Evolutionary conservation across 768 basidiomycete genomes (phyloP), one percentile per base, ranked within the genome.

Genomic region (Macrolepiota albuminosa): DNA sequence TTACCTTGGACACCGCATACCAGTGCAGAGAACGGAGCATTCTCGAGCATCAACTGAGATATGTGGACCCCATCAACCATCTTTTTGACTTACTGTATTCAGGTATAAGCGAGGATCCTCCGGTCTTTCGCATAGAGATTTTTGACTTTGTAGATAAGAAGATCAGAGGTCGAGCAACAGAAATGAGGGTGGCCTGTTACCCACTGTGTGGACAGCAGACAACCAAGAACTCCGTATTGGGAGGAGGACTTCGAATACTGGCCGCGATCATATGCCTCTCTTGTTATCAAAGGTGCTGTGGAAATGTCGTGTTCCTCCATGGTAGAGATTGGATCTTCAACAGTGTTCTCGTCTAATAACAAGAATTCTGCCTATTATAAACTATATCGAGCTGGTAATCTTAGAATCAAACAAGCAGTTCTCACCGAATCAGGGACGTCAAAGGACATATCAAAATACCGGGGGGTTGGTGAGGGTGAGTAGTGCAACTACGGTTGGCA

Each of bases 1-100:
- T 73, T 88, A 74, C 78, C 80, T 73, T 90, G 89, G 0, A 89
- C 88, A 0, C 88, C 88, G 55, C 88, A 91, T 3, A 90, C 80
- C n/a, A 90, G 66, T 0, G 88, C 85, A 0, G 89, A 89, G 65
- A 89, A 86, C 0, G 88, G 89, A 0, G 88, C 78, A 66, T 89
- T 90, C 88, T 89, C 60, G 16, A 10, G n/a, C 45, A 39, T 36
- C 37, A 10, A 31, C 54, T 47, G 6, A 56, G 45, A 37, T 14
- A 47, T 33, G 33, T 39, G 39, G 60, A 21, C 18, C 13, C 43
- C 18, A 58, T 18, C 37, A 57, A 34, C 31, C 39, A 18, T 43
- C 9, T 26, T 16, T 57, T 51, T 21, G n/a, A 50, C 55, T 53
- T 75, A 86, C 88, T 0, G 87, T 88, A 65, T 90, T 90, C 10